phyloP scores from a whole-genome alignment of 2,329 filamentous ascomycete species.

The Aspergillus sp. region DNA sequence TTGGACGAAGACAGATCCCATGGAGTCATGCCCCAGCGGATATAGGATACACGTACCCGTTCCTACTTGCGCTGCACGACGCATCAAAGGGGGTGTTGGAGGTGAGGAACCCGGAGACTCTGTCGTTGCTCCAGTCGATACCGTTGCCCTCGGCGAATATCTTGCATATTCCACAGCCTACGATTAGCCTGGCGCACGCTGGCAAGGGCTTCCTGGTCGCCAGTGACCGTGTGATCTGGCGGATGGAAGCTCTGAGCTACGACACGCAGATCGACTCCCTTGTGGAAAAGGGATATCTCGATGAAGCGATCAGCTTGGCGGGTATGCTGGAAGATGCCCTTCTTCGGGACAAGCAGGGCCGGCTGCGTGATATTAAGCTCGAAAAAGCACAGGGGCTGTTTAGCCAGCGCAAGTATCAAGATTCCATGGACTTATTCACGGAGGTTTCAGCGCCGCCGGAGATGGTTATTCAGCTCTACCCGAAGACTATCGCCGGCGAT shows the following conservation, averaged over 20 bases:
- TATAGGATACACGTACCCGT: conserved; percentile 95
- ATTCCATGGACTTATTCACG: conserved; percentile 86
- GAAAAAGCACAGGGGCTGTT: conserved; percentile 86
- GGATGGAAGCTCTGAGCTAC: conserved; percentile 91
- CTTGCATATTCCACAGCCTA: conserved; percentile 88
- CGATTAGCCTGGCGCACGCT: conserved; percentile 89
- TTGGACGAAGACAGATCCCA: conserved; percentile 84
- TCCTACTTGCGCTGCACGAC: conserved; percentile 81
- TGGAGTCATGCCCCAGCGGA: conserved; percentile 86
- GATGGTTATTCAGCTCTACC: conserved; percentile 80
- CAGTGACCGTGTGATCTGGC: conserved; percentile 89
- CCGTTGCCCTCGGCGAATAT: conserved; percentile 76
- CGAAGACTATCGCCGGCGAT: conserved; percentile 77
- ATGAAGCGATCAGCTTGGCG: conserved; percentile 88
- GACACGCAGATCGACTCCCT: conserved; percentile 84
- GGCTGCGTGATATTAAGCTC: conserved; percentile 83
- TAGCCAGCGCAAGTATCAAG: conserved; percentile 74
- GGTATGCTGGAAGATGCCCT: conserved; percentile 90
- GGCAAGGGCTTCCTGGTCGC: conserved; percentile 94
- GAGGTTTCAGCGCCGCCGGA: conserved; percentile 88
- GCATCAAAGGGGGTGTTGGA: conserved; percentile 81
- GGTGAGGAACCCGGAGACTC: conserved; percentile 85
- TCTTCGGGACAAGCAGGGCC: conserved; percentile 74
- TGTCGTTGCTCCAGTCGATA: conserved; percentile 85
- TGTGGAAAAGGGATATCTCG: conserved; percentile 68